These are phyloP conservation scores for Fusarium goolgardi DNA, from an alignment of 2,329 filamentous ascomycete genomes.

Conservation along the genomic window DNA sequence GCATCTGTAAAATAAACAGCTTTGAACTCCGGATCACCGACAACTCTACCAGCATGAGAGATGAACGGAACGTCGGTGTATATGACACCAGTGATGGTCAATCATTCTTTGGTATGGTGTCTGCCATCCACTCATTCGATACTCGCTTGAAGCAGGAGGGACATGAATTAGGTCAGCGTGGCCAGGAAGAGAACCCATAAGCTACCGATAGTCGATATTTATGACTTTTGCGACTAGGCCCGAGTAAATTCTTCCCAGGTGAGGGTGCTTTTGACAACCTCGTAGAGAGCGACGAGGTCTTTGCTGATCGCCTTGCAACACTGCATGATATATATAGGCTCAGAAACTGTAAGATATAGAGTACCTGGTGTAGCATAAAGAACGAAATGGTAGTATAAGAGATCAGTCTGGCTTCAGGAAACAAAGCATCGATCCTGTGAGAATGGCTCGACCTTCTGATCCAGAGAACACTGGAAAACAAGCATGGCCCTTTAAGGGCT, in stretches of 20 bases:
- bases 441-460: not conserved
- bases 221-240: not conserved
- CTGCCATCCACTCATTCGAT: rapidly evolving
- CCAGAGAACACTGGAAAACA: not conserved
- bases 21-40: not conserved
- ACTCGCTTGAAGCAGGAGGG: not conserved
- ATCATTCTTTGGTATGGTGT: not conserved
- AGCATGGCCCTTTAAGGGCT: not conserved
- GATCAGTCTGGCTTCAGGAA: not conserved
- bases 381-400: not conserved
- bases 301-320: not conserved
- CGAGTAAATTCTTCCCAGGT: too few relatives aligned
- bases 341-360: not conserved
- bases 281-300: not conserved
- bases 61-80: too few relatives aligned
- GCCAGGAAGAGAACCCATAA: not conserved
- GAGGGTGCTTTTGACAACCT: not conserved
- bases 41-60: not conserved
- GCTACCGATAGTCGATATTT: rapidly evolving
- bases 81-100: not conserved
- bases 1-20: too few relatives aligned
- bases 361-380: not conserved
- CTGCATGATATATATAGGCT: not conserved
- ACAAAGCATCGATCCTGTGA: not conserved
- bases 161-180: too few relatives aligned